These are phyloP conservation scores for Tilletia setariae DNA, from an alignment of 1,284 basidiomycete species.

Conservation along the genomic window DNA sequence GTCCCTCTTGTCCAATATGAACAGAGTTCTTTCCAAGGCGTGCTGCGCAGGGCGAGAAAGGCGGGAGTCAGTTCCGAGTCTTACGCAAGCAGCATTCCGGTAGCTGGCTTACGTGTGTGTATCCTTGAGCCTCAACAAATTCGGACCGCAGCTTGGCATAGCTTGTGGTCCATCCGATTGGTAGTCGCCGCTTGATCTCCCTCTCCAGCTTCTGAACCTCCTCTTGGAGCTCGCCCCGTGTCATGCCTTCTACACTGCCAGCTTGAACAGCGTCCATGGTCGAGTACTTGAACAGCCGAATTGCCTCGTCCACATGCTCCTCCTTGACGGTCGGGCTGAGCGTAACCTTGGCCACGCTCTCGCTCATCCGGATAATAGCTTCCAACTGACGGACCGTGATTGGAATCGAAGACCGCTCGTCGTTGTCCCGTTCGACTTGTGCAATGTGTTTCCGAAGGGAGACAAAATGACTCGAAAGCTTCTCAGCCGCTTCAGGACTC, in stretches of 20 bases:
- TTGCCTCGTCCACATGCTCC: constrained; percentile 96
- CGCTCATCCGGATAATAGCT: constrained; percentile 97
- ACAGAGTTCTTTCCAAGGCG: constrained; percentile 86
- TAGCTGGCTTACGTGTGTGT: constrained; percentile 27
- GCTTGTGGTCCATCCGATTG: constrained; percentile 94
- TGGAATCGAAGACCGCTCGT: constrained; percentile 94
- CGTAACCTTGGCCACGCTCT: constrained; percentile 91
- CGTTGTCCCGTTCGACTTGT: constrained; percentile 92
- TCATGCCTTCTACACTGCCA: constrained; percentile 81
- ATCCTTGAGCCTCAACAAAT: constrained; percentile 85
- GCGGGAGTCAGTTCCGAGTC: neutral
- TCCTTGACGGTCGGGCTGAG: constrained; percentile 79
- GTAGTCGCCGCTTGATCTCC: constrained; percentile 80
- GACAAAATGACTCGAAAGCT: constrained; percentile 96
- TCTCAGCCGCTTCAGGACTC: constrained; percentile 88
- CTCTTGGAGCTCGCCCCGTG: constrained; percentile 85
- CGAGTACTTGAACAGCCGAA: constrained; percentile 95
- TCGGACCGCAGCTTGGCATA: constrained; percentile 91
- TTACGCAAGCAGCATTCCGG: constrained; percentile 58
- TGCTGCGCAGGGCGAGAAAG: constrained; percentile 58
- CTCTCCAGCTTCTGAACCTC: constrained; percentile 90
- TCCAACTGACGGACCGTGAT: constrained; percentile 98
- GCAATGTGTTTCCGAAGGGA: constrained; percentile 89
- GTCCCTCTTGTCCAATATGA: constrained; percentile 90
- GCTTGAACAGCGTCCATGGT: constrained; percentile 99